Evolutionary conservation across 2,329 filamentous ascomycete species (phyloP).

Genomic region (Pseudocercospora crystallina): DNA sequence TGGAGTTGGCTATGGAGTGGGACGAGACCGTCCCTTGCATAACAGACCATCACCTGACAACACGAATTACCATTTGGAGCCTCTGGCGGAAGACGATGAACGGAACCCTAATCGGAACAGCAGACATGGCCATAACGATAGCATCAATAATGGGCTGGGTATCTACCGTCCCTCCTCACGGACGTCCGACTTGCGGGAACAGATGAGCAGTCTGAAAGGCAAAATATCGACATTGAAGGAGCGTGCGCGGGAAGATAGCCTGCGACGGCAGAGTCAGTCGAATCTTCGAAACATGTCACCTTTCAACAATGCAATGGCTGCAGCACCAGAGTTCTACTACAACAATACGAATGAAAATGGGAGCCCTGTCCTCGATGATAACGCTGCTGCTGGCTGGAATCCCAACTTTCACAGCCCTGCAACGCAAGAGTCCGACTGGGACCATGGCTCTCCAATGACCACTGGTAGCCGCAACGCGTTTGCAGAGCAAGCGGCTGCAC

Average conservation of each 20-base stretch:
- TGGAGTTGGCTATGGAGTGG: slow-evolving; percentile 8
- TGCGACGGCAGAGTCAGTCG: slow-evolving; percentile 74
- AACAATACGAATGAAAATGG: slow-evolving; percentile 19
- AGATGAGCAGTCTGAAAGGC: slow-evolving; percentile 81
- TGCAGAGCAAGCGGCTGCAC: slow-evolving; percentile 22
- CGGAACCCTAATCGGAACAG: slow-evolving; percentile 21
- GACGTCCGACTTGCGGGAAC: slow-evolving; percentile 73
- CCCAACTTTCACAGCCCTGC: slow-evolving; percentile 1
- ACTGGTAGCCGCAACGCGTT: slow-evolving; percentile 29
- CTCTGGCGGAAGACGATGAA: slow-evolving; percentile 43
- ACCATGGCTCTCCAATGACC: background rate
- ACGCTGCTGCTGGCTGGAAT: slow-evolving; percentile 27
- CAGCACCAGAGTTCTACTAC: slow-evolving; percentile 34
- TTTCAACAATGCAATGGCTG: slow-evolving; percentile 63
- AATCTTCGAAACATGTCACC: slow-evolving; percentile 70
- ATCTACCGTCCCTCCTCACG: slow-evolving; percentile 68
- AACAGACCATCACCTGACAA: slow-evolving; percentile 39
- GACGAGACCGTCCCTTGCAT: slow-evolving; percentile 33
- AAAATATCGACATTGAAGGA: slow-evolving; percentile 79
- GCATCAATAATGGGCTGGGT: slow-evolving; percentile 34
- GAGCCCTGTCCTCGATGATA: slow-evolving; percentile 20
- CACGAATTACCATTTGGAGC: slow-evolving; percentile 34
- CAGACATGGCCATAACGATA: slow-evolving; percentile 2
- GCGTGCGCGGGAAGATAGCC: slow-evolving; percentile 73
- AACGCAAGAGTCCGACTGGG: background rate